Base-by-base conservation (phyloP, 1,284 basidiomycete genomes). In the Gomphus sp. region DNA sequence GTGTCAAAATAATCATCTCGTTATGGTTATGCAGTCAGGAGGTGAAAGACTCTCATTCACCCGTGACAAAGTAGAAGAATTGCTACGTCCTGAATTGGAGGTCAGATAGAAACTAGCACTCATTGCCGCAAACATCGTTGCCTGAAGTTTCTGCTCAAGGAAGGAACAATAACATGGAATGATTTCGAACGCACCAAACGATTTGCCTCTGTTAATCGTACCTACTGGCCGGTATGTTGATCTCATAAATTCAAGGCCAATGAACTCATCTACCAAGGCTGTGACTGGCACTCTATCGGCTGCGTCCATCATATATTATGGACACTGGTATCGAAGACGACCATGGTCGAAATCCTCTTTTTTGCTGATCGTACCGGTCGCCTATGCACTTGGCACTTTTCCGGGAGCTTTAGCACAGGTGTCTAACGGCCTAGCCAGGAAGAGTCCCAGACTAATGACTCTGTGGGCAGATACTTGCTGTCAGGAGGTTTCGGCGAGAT, bases 151-250 rank as follows among this genome's bases (percentile, higher is more conserved):
- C n/a, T 9, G n/a, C 33, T 31, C 11, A 31, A 57, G 56, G 56
- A 34, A 25, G 56, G 56, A 33, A 39, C 48, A 57, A 51, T 57
- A 47, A 39, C 56, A 25, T 50, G 47, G 22, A 49, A 51, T 22
- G 56, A 57, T 57, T 51, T 37, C 25, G 56, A 57, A 57, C 31
- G 56, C 25, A 57, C 56, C 8, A 57, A 57, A 18, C 37, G 36
- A 51, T 57, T 50, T 22, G 56, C 56, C 16, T 57, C 56, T 41
- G 28, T 49, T 25, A 48, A 50, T 49, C 49, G 47, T 36, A 44
- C 39, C 8, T 47, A 45, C 7, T 56, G 47, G 28, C 34, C 54
- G 25, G 54, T 56, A 37, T 36, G 43, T 41, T 22, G 37, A 7
- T 54, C 37, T 54, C 36, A 28, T 18, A 12, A 52, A 36, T n/a